Evolutionary conservation across 495 filamentous ascomycete genomes (phyloP).

Genomic region (Niebla homalea): DNA sequence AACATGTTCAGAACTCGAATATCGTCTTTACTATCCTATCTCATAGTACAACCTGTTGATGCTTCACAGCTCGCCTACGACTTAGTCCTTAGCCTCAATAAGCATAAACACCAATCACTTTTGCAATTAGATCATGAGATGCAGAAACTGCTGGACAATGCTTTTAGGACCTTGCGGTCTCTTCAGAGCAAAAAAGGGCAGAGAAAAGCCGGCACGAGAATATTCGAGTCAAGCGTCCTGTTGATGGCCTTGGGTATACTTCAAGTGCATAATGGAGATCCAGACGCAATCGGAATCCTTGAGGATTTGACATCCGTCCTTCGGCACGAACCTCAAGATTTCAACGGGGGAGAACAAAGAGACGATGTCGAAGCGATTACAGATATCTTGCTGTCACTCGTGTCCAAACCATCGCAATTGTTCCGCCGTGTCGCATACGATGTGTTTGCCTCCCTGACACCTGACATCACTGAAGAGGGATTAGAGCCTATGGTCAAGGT

Average conservation of each 20-base stretch:
- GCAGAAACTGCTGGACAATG: slow-evolving; percentile 41
- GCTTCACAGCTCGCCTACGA: slow-evolving; percentile 34
- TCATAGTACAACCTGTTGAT: slow-evolving; percentile 49
- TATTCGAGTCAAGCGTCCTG: slow-evolving; percentile 48
- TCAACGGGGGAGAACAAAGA: slow-evolving; percentile 39
- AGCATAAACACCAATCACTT: slow-evolving; percentile 28
- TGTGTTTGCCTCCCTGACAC: slow-evolving; percentile 69
- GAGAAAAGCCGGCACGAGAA: slow-evolving; percentile 21
- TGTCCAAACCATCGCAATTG: slow-evolving; percentile 71
- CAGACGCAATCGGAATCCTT: slow-evolving; percentile 64
- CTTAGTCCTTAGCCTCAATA: slow-evolving; percentile 38
- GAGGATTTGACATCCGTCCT: slow-evolving; percentile 58
- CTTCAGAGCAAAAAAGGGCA: slow-evolving; percentile 33
- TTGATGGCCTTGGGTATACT: slow-evolving; percentile 77
- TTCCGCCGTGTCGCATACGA: slow-evolving; percentile 77
- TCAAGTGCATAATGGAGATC: slow-evolving; percentile 78
- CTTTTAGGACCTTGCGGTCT: slow-evolving; percentile 52
- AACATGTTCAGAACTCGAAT: slow-evolving; percentile 57
- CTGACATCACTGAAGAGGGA: slow-evolving; percentile 53
- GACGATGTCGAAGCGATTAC: slow-evolving; percentile 64
- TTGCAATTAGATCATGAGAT: slow-evolving; percentile 52
- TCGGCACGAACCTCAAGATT: slow-evolving; percentile 22
- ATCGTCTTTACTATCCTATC: slow-evolving; percentile 51
- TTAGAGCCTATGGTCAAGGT: slow-evolving; percentile 52
- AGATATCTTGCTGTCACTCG: slow-evolving; percentile 76